A percentile compares a stretch with the other conserved stretches of the same genome.
Evolutionary conservation across 2,329 filamentous ascomycete species (phyloP).

Genomic region (Aspergillus clavatus): DNA sequence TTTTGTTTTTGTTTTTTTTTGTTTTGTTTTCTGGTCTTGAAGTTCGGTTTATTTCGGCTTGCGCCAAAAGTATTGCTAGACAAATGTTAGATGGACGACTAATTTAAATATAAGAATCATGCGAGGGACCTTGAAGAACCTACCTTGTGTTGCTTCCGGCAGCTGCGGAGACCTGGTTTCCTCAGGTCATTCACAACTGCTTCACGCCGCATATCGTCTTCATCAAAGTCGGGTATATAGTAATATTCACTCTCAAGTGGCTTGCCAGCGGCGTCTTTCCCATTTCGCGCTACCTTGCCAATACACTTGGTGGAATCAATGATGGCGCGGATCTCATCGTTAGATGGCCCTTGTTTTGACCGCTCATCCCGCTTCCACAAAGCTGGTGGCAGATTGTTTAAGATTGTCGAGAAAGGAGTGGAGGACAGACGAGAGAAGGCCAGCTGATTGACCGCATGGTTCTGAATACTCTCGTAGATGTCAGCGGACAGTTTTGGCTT

Average conservation of each 20-base stretch:
- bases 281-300: slow-evolving; percentile 81
- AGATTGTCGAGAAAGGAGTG: slow-evolving; percentile 81
- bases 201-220: slow-evolving; percentile 69
- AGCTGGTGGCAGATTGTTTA: slow-evolving; percentile 73
- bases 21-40: slow-evolving; percentile 1
- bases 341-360: slow-evolving; percentile 48
- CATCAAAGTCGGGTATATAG: slow-evolving; percentile 83
- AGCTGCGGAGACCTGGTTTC: slow-evolving; percentile 83
- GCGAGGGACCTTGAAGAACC: slow-evolving; percentile 19
- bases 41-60: slow-evolving; percentile 48
- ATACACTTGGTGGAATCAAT: slow-evolving; percentile 73
- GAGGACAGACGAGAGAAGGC: slow-evolving; percentile 91
- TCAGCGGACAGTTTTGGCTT: slow-evolving; percentile 23
- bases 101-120: too few species aligned
- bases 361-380: slow-evolving; percentile 48
- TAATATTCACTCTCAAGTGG: slow-evolving; percentile 94
- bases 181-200: slow-evolving; percentile 80
- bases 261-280: slow-evolving; percentile 95
- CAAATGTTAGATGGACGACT: slow-evolving; percentile 17
- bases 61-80: slow-evolving; percentile 68
- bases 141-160: slow-evolving; percentile 97
- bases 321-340: slow-evolving; percentile 62
- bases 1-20: too few species aligned
- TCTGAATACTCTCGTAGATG: slow-evolving; percentile 45
- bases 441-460: slow-evolving; percentile 92